phyloP scores from a whole-genome alignment of 202 grass and related monocot species.

The Cymbopogon flexuosus region DNA sequence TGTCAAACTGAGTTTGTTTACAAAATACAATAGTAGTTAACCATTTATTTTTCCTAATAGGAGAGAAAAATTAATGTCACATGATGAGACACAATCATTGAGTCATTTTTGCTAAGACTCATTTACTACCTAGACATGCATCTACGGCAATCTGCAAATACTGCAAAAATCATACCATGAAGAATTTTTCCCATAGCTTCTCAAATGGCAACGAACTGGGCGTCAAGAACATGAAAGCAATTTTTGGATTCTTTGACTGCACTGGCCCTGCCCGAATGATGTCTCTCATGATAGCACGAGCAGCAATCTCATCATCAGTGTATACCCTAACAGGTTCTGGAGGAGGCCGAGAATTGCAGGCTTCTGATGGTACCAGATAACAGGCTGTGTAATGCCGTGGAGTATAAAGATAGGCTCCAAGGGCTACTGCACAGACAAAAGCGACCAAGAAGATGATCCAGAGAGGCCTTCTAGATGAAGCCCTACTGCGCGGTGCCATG shows the following conservation, averaged over 20 bases:
- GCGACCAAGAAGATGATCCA: conserved; percentile 64
- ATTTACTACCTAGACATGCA: background rate
- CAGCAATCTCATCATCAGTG: conserved; percentile 76
- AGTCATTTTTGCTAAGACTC: background rate
- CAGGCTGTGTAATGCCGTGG: conserved; percentile 60
- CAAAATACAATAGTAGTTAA: conserved; percentile 13
- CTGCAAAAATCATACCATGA: conserved; percentile 55
- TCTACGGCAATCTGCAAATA: conserved; percentile 16
- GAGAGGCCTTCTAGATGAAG: conserved; percentile 72
- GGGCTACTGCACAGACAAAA: conserved; percentile 58
- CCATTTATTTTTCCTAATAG: background rate
- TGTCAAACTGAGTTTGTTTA: background rate
- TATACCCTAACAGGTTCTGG: conserved; percentile 58
- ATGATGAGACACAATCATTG: background rate
- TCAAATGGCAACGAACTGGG: conserved; percentile 89
- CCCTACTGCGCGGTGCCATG: conserved; percentile 56
- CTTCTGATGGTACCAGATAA: conserved; percentile 71
- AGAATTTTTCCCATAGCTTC: conserved; percentile 96
- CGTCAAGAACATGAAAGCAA: conserved; percentile 97
- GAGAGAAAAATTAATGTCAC: conserved; percentile 1
- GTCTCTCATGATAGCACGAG: conserved; percentile 64
- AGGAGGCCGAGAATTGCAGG: conserved; percentile 57
- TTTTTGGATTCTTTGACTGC: conserved; percentile 79
- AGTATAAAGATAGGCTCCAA: conserved; percentile 66
- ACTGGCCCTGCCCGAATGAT: conserved; percentile 52